A percentile compares a stretch with the other conserved stretches of the same genome.
Evolutionary conservation across 2,329 filamentous ascomycete species (phyloP).

Genomic region (Fusarium sp.): DNA sequence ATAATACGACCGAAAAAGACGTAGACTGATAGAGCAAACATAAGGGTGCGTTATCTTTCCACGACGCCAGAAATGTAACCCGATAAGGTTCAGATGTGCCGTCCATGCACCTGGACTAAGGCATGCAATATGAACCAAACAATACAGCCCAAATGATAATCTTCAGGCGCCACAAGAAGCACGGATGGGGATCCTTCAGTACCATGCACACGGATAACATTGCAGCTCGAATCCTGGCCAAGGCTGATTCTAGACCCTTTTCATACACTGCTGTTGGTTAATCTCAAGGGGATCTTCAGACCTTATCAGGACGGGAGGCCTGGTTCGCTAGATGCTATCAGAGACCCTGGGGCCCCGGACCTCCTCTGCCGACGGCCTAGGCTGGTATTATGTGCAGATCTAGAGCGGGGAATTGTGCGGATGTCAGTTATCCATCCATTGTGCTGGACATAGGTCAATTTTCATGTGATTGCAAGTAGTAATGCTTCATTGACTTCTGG

Average conservation of each 20-base stretch:
- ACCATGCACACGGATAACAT: conserved; percentile 18
- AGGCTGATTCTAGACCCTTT: conserved; percentile 6
- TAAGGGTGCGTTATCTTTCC: not conserved
- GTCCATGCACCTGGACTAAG: not conserved
- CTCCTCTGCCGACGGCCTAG: conserved; percentile 23
- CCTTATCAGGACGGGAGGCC: conserved; percentile 30
- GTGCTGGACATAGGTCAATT: not conserved
- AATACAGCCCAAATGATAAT: not conserved
- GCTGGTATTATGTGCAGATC: conserved; percentile 19
- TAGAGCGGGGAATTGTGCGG: conserved; percentile 18
- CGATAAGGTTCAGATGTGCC: conserved; percentile 6
- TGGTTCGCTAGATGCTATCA: conserved; percentile 25
- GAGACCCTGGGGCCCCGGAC: conserved; percentile 25
- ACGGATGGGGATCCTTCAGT: conserved; percentile 24
- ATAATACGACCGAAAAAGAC: not conserved
- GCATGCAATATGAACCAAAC: not conserved
- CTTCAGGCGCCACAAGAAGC: conserved; percentile 16
- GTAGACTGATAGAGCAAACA: not conserved
- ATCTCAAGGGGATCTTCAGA: conserved; percentile 22
- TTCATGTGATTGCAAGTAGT: conserved; percentile 4
- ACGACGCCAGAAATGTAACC: not conserved
- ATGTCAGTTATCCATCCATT: not conserved
- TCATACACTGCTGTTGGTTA: conserved; percentile 12
- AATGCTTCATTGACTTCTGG: not conserved
- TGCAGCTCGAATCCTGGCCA: conserved; percentile 10